These are phyloP conservation scores for Phialophora chinensis DNA, from an alignment of 2,329 filamentous ascomycete species.

Conservation along the genomic window DNA sequence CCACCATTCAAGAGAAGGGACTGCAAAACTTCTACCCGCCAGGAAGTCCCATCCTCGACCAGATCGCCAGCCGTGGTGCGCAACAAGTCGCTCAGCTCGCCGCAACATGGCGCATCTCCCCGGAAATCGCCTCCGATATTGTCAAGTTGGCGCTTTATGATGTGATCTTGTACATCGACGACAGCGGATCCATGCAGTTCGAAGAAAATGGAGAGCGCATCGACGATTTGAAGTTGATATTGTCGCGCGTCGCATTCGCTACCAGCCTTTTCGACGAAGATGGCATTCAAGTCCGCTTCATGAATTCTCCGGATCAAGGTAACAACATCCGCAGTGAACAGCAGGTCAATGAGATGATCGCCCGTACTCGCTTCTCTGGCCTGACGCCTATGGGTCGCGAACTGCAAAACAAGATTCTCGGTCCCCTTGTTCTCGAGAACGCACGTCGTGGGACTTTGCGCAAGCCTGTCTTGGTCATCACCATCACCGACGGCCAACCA, in stretches of 20 bases:
- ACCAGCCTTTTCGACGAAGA: constrained; percentile 73
- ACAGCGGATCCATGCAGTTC: constrained; percentile 73
- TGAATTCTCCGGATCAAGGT: constrained; percentile 64
- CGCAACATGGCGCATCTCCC: constrained; percentile 62
- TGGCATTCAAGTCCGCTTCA: constrained; percentile 71
- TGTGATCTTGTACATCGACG: constrained; percentile 68
- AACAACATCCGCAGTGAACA: constrained; percentile 63
- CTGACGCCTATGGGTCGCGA: constrained; percentile 70
- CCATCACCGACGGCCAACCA: constrained; percentile 70
- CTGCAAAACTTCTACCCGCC: constrained; percentile 65
- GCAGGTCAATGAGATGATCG: constrained; percentile 64
- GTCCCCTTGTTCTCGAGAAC: constrained; percentile 62
- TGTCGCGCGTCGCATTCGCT: constrained; percentile 67
- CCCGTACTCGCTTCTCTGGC: constrained; percentile 66
- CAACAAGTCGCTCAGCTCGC: constrained; percentile 62
- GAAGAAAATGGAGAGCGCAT: constrained; percentile 71
- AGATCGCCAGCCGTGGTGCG: constrained; percentile 57
- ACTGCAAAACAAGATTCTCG: constrained; percentile 67
- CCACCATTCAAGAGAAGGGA: constrained; percentile 65
- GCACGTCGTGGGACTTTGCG: constrained; percentile 60
- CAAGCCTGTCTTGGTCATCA: constrained; percentile 70
- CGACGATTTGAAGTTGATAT: constrained; percentile 68
- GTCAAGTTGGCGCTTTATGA: constrained; percentile 68
- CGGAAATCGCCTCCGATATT: constrained; percentile 67
- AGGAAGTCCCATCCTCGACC: constrained; percentile 57